Base-by-base conservation (phyloP, 768 basidiomycete species). In the Kwoniella sp. region DNA sequence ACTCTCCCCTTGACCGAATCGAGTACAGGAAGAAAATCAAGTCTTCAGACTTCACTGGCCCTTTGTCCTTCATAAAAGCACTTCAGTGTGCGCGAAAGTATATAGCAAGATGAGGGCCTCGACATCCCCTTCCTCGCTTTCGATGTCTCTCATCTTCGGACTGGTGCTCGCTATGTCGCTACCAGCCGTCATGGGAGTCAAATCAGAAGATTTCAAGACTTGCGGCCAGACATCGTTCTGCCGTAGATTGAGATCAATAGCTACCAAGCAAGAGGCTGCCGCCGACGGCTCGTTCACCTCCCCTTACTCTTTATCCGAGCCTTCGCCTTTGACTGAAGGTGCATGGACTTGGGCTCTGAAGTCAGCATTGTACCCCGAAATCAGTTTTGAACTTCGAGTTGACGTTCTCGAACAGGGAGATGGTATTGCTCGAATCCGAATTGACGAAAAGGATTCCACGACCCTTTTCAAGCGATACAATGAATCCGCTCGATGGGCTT, bases 151-250 rank as follows among this genome's bases (percentile, higher is more conserved):
- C 41, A 8, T 45, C 8, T 45, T 7, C 20, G 50, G 23, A 5
- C 50, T 51, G 50, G 50, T 34, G 4, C 1, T 60, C 1, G 15
- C 28, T 28, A 0, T 52, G 31, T 45, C 56, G 30, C 41, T 56
- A 30, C 58, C 66, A 22, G 13, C 53, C 29, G 61, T 29, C 0
- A 3, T 55, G 26, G 67, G 30, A 5, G 82, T 84, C 68, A 84
- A 84, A 82, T 82, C 84, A 22, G 85, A 89, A 65, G 92, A 97
- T 81, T 99, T 94, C 85, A 97, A 96, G 82, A 92, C 87, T 63
- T 98, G 96, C 76, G 85, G 85, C n/a, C 92, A 98, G 81, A 87
- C 92, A 0, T 93, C 91, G 22, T 98, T 99, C 82, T 98, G 96
- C 83, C 86, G 91, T n/a, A 82, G 89, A 51, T 92, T 93, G 57